Conservation (phyloP, 805 yeast genomes). For the Cyberlindnera misumaiensis region DNA sequence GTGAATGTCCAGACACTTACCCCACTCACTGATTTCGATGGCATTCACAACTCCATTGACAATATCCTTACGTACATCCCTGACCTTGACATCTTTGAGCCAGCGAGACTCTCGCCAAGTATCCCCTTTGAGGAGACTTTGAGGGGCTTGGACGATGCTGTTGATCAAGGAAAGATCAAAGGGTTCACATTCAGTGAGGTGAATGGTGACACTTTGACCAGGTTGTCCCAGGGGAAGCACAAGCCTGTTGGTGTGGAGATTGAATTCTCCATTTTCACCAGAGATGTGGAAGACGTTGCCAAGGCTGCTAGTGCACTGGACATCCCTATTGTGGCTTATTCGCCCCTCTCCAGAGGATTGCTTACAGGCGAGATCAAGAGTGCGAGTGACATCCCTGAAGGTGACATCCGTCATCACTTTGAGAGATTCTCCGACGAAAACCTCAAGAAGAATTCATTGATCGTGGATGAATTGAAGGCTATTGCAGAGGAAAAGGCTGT, state of each 20-base stretch:
- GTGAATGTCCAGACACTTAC: constrained; percentile 18
- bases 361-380: constrained; percentile 56
- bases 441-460: constrained; percentile 44
- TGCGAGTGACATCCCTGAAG: constrained; percentile 41
- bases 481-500: constrained; percentile 40
- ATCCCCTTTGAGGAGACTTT: constrained; percentile 56
- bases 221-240: constrained; percentile 41
- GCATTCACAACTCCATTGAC: background rate
- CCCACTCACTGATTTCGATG: background rate
- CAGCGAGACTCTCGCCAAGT: constrained; percentile 59
- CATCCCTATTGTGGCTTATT: constrained; percentile 70
- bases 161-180: constrained; percentile 58
- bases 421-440: constrained; percentile 59
- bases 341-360: constrained; percentile 78
- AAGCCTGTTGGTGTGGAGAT: constrained; percentile 68
- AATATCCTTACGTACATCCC: constrained; percentile 27
- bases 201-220: constrained; percentile 49
- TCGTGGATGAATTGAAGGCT: constrained; percentile 43
- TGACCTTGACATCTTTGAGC: constrained; percentile 56
- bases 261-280: constrained; percentile 69
- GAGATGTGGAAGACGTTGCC: constrained; percentile 64
- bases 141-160: constrained; percentile 46
- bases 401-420: constrained; percentile 43
- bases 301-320: constrained; percentile 47
- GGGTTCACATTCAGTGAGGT: constrained; percentile 76